A percentile compares a stretch with the other conserved stretches of the same genome.
Evolutionary conservation across 495 filamentous ascomycete species (phyloP).

Genomic region (Bacidia gigantensis): DNA sequence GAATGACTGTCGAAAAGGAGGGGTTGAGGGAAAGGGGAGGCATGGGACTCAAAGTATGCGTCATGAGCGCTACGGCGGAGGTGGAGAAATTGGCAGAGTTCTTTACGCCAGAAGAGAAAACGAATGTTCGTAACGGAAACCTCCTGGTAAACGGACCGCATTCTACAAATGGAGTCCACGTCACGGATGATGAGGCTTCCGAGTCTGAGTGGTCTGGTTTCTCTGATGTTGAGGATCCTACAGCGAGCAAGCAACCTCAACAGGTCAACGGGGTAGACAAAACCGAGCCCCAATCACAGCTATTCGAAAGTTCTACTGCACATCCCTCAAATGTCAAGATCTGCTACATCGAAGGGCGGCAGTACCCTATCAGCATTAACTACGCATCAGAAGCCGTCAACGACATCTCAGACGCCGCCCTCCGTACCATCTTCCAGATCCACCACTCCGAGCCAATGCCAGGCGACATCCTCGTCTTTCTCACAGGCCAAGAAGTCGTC

Average conservation of each 20-base stretch:
- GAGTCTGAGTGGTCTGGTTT: conserved; percentile 19
- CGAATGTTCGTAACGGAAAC: background rate
- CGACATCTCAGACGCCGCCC: conserved; percentile 69
- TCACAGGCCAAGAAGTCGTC: conserved; percentile 89
- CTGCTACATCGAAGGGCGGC: conserved; percentile 74
- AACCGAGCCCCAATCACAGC: background rate
- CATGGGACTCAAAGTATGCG: conserved; percentile 67
- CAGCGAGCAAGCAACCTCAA: background rate
- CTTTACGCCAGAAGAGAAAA: conserved; percentile 40
- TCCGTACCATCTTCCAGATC: conserved; percentile 78
- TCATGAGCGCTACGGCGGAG: conserved; percentile 96
- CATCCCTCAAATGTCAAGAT: conserved; percentile 28
- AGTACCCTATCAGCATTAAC: conserved; percentile 68
- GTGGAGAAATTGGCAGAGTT: conserved; percentile 63
- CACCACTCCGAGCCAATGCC: conserved; percentile 79
- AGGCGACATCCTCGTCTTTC: conserved; percentile 69
- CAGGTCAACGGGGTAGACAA: background rate
- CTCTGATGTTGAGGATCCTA: conserved; percentile 8
- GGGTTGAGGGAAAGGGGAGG: conserved; percentile 42
- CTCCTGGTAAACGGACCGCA: background rate
- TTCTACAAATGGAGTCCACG: background rate
- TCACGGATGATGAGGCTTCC: background rate
- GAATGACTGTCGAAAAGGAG: conserved; percentile 45
- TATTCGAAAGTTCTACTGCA: background rate
- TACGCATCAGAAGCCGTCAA: conserved; percentile 65